Percentiles rank a stretch among this genome's conserved stretches.
These are phyloP conservation scores for Physcia stellaris DNA, from an alignment of 495 filamentous ascomycete species.

Conservation along the genomic window DNA sequence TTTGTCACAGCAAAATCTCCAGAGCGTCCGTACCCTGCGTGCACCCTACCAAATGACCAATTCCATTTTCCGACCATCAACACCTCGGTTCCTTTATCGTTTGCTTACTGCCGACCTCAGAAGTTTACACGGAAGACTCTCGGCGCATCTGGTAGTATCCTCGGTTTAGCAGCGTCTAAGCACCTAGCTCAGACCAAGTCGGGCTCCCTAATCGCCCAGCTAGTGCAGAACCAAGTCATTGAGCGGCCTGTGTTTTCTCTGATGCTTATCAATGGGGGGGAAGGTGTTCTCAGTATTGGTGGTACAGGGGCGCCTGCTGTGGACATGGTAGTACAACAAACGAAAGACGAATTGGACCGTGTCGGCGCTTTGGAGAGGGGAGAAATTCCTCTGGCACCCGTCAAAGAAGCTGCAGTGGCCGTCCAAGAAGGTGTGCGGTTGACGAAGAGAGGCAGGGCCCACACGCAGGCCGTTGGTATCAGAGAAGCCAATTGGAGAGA, in stretches of 20 bases:
- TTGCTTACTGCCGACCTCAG: slow-evolving; percentile 20
- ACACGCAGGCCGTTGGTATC: slow-evolving; percentile 2
- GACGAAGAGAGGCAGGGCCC: slow-evolving; percentile 2
- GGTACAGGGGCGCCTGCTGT: slow-evolving; percentile 17
- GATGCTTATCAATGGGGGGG: slow-evolving; percentile 19
- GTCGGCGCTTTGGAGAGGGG: slow-evolving; percentile 10
- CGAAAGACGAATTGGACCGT: slow-evolving; percentile 14
- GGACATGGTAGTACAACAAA: slow-evolving; percentile 14
- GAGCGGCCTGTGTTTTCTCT: slow-evolving; percentile 18
- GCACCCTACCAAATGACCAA: slow-evolving; percentile 15
- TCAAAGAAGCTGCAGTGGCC: slow-evolving; percentile 2
- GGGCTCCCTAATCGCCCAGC: slow-evolving; percentile 13
- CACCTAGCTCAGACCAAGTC: slow-evolving; percentile 18
- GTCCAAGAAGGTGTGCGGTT: not conserved
- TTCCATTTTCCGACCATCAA: slow-evolving; percentile 19
- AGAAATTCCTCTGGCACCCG: slow-evolving; percentile 1
- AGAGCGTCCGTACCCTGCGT: slow-evolving; percentile 16
- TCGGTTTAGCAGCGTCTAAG: slow-evolving; percentile 20
- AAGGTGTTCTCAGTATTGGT: slow-evolving; percentile 22
- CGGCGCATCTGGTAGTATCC: slow-evolving; percentile 15
- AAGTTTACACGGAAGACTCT: slow-evolving; percentile 19
- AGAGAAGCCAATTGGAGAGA: slow-evolving; percentile 12
- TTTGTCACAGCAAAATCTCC: slow-evolving; percentile 9
- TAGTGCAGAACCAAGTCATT: slow-evolving; percentile 15
- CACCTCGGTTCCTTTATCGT: slow-evolving; percentile 13